A percentile compares a stretch with the other conserved stretches of the same genome.
phyloP scores from a whole-genome alignment of 371 early-diverging fungal species.

The Entomophthora muscae region DNA sequence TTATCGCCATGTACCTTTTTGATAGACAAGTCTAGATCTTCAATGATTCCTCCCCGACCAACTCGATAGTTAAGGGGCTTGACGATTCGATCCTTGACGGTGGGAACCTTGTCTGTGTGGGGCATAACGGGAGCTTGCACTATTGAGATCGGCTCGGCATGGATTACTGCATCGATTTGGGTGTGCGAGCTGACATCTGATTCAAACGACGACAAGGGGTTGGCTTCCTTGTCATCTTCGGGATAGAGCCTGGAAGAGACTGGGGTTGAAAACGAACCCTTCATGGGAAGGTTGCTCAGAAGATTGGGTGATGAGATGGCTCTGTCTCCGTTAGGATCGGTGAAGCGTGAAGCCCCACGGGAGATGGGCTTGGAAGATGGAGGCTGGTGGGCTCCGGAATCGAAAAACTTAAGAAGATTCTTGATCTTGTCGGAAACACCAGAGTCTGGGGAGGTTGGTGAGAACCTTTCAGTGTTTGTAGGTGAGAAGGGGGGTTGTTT shows the following conservation, averaged over 20 bases:
- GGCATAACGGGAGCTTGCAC: background rate
- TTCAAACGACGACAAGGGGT: background rate
- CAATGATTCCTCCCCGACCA: slow-evolving; percentile 2
- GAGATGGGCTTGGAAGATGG: background rate
- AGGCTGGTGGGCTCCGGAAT: background rate
- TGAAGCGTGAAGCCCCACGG: background rate
- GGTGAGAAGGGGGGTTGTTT: too few relatives aligned
- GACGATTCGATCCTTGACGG: background rate
- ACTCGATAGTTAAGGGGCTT: slow-evolving; percentile 6
- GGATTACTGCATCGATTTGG: background rate
- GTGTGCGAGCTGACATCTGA: background rate
- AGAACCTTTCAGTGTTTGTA: too few relatives aligned
- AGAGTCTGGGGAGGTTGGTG: background rate
- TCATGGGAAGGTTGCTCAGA: background rate
- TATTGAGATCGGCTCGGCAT: background rate
- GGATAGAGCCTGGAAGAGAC: background rate
- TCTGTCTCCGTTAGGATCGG: background rate
- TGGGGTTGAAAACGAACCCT: background rate
- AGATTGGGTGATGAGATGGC: background rate
- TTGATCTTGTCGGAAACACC: slow-evolving; percentile 3
- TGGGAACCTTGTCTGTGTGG: background rate
- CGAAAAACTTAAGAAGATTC: slow-evolving; percentile 2
- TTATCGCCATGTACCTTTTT: background rate
- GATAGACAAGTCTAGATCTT: slow-evolving; percentile 8
- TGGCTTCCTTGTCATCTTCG: background rate